These are phyloP conservation scores for Persicaria tinctoria DNA, from an alignment of 148 eudicot genomes.

Conservation along the genomic window DNA sequence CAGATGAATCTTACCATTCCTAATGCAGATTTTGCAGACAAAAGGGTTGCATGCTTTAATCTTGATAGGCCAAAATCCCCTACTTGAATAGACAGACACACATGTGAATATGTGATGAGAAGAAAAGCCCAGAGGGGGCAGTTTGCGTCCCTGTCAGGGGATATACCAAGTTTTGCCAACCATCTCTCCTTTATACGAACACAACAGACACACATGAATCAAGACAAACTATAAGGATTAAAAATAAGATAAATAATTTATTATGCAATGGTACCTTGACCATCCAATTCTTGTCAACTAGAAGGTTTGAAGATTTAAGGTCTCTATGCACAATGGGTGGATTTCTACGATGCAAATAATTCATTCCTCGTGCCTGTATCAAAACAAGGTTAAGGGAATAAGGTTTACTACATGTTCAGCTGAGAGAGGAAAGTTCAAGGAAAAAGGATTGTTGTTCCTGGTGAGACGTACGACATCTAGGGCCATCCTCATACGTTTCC, in stretches of 20 bases:
- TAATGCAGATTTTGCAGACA: slow-evolving; percentile 72
- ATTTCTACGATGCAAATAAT: slow-evolving; percentile 78
- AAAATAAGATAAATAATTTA: not conserved
- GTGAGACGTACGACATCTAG: slow-evolving; percentile 61
- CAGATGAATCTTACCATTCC: slow-evolving; percentile 53
- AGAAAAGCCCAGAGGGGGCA: too few species aligned
- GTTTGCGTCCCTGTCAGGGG: too few species aligned
- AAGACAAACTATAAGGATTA: not conserved
- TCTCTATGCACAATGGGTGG: slow-evolving; percentile 89
- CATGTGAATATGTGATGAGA: too few species aligned
- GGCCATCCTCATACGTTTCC: slow-evolving; percentile 70
- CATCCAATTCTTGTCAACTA: slow-evolving; percentile 81
- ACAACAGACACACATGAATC: not conserved
- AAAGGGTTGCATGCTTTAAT: slow-evolving; percentile 63
- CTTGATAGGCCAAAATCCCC: slow-evolving; percentile 91
- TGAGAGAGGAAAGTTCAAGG: slow-evolving; percentile 7
- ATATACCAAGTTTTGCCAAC: too few species aligned
- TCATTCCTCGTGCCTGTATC: slow-evolving; percentile 83
- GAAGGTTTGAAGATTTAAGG: slow-evolving; percentile 77
- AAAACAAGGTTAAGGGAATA: slow-evolving; percentile 11
- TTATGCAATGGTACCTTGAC: slow-evolving; percentile 47
- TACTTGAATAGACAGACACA: slow-evolving; percentile 34
- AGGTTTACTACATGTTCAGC: not conserved
- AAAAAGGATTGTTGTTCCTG: not conserved
- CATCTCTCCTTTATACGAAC: too few species aligned